Percentiles rank a stretch among this genome's conserved stretches.
These are phyloP conservation scores for Podaxis sp. DNA, from an alignment of 768 basidiomycete species.

Conservation along the genomic window DNA sequence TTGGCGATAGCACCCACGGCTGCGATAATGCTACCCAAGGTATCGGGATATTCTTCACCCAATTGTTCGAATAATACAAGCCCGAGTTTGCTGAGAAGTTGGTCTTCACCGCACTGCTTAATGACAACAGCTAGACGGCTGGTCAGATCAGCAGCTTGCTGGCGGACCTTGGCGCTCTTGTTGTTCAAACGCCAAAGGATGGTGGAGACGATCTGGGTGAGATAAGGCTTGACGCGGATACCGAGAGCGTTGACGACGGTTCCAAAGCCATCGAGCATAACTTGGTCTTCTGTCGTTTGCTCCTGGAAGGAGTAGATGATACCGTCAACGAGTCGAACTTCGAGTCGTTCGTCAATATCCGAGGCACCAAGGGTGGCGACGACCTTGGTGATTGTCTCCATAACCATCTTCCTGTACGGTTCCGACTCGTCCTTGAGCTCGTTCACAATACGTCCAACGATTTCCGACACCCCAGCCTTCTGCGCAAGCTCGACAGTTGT, in stretches of 20 bases:
- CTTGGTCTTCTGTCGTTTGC: constrained; percentile 97
- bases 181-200: constrained; percentile 99
- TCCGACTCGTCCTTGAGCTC: constrained; percentile 91
- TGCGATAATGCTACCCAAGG: constrained; percentile 97
- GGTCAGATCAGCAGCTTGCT: constrained; percentile 98
- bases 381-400: constrained; percentile 99
- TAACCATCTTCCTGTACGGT: constrained; percentile 98
- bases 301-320: constrained; percentile 99
- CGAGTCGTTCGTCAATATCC: constrained; percentile 94
- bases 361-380: constrained; percentile 92
- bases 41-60: constrained; percentile 99
- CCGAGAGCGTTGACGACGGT: constrained; percentile 97
- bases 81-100: constrained; percentile 92
- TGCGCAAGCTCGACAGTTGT: constrained; percentile 98
- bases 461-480: constrained; percentile 95
- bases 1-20: constrained; percentile 99
- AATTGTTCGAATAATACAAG: constrained; percentile 97
- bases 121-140: constrained; percentile 96
- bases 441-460: constrained; percentile 85
- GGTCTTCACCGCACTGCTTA: constrained; percentile 98
- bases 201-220: constrained; percentile 98
- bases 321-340: constrained; percentile 92
- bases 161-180: constrained; percentile 98
- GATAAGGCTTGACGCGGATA: constrained; percentile 96
- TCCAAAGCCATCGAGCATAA: constrained; percentile 98